A percentile compares a stretch with the other conserved stretches of the same genome.
Evolutionary conservation across 1,284 basidiomycete species (phyloP).

Genomic region (Papiliotrema nemorosa): DNA sequence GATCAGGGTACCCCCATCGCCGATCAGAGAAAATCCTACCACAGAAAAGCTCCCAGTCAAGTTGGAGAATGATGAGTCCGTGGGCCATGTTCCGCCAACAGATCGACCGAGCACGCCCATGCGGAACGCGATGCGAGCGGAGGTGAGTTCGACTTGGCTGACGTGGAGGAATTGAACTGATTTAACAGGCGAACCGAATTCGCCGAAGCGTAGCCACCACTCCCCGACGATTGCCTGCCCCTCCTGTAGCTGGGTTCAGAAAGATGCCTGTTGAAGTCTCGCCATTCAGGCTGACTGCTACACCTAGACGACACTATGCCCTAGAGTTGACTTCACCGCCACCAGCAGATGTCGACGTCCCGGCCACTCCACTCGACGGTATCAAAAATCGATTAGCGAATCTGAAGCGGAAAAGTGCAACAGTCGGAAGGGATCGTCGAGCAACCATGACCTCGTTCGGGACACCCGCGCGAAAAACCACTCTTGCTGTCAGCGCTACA

Average conservation of each 20-base stretch:
- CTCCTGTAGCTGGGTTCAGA: conserved; percentile 30
- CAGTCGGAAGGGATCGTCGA: conserved; percentile 12
- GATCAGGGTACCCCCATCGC: no score
- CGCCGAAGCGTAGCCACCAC: conserved; percentile 32
- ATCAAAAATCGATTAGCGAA: conserved; percentile 29
- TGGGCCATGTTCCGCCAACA: no score
- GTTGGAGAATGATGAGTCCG: no score
- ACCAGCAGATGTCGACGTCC: conserved; percentile 1
- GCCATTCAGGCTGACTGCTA: conserved; percentile 12
- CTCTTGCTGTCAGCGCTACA: no score
- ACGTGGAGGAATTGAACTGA: not conserved
- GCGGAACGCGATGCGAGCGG: not conserved
- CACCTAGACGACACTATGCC: conserved; percentile 29
- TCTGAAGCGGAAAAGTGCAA: conserved; percentile 16
- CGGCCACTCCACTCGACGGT: conserved; percentile 23
- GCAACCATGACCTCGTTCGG: conserved; percentile 32
- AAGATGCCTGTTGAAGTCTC: conserved; percentile 18
- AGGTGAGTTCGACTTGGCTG: not conserved
- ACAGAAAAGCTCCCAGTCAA: no score
- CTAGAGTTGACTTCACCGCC: conserved; percentile 13
- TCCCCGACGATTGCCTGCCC: conserved; percentile 35
- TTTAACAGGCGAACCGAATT: conserved; percentile 9
- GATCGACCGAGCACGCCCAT: not conserved
- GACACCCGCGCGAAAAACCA: not conserved
- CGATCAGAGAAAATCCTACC: no score